phyloP scores from a whole-genome alignment of 768 basidiomycete genomes.

The Porpolomopsis calyptriformis region DNA sequence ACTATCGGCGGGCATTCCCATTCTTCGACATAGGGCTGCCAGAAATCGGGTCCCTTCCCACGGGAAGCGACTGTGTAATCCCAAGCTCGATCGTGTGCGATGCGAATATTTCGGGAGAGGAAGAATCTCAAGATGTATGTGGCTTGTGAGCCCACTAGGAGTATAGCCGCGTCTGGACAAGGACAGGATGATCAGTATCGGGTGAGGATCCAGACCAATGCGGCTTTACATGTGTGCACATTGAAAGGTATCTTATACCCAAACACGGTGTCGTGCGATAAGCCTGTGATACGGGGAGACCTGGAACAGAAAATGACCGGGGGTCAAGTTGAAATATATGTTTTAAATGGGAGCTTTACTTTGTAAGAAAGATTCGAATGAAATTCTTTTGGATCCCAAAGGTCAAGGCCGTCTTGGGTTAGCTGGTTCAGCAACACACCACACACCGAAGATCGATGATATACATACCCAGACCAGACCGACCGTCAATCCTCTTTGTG shows the following conservation, averaged over 20 bases:
- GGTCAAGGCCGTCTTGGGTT: conserved; percentile 54
- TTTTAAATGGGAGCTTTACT: conserved; percentile 28
- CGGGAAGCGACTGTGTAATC: conserved; percentile 76
- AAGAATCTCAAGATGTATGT: conserved; percentile 74
- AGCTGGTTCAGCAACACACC: background rate
- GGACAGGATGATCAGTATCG: background rate
- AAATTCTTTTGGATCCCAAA: conserved; percentile 64
- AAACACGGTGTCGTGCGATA: conserved; percentile 52
- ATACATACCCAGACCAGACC: conserved; percentile 58
- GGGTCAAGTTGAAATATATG: background rate
- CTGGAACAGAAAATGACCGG: conserved; percentile 21
- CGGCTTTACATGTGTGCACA: conserved; percentile 53
- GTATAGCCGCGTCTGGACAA: conserved; percentile 54
- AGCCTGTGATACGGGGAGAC: conserved; percentile 52
- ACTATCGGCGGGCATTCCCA: conserved; percentile 53
- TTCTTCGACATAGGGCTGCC: conserved; percentile 76
- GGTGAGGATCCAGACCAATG: background rate
- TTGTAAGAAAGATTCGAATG: conserved; percentile 52
- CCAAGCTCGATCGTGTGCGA: conserved; percentile 70
- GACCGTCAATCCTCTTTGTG: conserved; percentile 54
- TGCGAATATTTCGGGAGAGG: conserved; percentile 69
- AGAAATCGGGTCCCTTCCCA: conserved; percentile 75
- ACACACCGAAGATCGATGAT: background rate
- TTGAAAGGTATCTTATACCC: conserved; percentile 58
- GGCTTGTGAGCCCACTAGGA: conserved; percentile 65